Base-by-base conservation (phyloP, 164 flowering plant species). In the Buxus sempervirens region DNA sequence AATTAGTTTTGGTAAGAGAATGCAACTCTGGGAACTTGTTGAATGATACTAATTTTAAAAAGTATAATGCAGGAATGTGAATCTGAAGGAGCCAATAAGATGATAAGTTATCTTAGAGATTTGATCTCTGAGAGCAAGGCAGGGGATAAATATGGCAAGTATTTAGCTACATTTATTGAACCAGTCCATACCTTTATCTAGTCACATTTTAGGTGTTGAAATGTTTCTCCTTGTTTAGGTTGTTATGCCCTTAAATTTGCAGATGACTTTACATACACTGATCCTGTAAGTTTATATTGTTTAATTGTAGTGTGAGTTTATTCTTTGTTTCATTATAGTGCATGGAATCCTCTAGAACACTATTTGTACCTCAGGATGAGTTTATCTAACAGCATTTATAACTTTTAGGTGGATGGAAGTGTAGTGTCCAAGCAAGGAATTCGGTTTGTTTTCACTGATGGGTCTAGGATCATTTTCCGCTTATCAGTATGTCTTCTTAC, bases 1-100 rank as follows among this genome's bases (percentile, higher is more conserved):
- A n/a, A 24, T 58, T 45, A 26, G 58, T 58, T 57, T 21, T 63
- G 22, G 22, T 14, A 28, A 36, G 21, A 58, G 14, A 58, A 15
- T 58, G 23, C 16, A 57, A 32, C 36, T 48, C 16, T 22, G 53
- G 22, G 32, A 9, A 22, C 0, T 38, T 42, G 41, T 2, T 42
- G 45, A 15, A 20, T 38, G 4, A 41, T 54, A 49, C 51, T 32
- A 51, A 57, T 61, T 25, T 23, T 0, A 24, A n/a, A n/a, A n/a
- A 15, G 26, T 38, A 3, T n/a, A 63, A 41, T 70, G 24, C 79
- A 91, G 98, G 99, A 96, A 77, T 96, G 99, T 81, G 96, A 87
- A 82, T 88, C 99, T 56, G 95, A 87, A 73, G 97, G 97, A 58
- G 99, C 99, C 70, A 92, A 88, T 73, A 83, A 92, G 74, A 96